These are phyloP conservation scores for Clathrus columnatus DNA, from an alignment of 768 basidiomycete species.

Conservation along the genomic window DNA sequence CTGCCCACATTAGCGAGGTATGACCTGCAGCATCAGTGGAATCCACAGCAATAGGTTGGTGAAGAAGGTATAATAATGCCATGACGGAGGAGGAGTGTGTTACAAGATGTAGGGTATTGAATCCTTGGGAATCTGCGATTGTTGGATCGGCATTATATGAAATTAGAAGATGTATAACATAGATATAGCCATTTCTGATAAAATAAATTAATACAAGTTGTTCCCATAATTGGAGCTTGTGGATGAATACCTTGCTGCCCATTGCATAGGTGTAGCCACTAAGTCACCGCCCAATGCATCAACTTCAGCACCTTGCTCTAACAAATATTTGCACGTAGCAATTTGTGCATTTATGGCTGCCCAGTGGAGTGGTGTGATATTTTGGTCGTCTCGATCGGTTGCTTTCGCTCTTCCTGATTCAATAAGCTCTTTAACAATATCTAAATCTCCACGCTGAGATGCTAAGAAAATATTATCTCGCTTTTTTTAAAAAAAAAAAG, in stretches of 20 bases:
- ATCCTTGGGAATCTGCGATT: conserved; percentile 86
- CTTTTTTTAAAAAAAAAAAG: not conserved
- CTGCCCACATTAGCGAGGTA: conserved; percentile 97
- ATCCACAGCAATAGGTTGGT: conserved; percentile 90
- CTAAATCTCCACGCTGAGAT: conserved; percentile 79
- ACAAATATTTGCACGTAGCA: conserved; percentile 74
- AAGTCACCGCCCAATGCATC: conserved; percentile 94
- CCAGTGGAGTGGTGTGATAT: conserved; percentile 96
- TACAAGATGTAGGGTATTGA: conserved; percentile 91
- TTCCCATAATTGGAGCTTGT: not conserved
- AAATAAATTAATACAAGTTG: not conserved
- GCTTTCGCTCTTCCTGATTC: conserved; percentile 62
- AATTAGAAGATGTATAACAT: conserved; percentile 88
- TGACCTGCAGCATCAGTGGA: conserved; percentile 77
- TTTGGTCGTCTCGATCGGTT: conserved; percentile 78
- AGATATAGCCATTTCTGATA: conserved; percentile 81
- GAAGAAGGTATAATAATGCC: conserved; percentile 85
- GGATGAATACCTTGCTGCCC: conserved; percentile 63
- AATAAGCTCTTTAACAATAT: conserved; percentile 52
- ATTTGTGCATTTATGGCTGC: conserved; percentile 95
- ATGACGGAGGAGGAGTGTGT: conserved; percentile 93
- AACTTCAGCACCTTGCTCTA: conserved; percentile 91
- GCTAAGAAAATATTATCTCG: conserved; percentile 68
- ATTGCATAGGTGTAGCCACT: conserved; percentile 90
- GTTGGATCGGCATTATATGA: conserved; percentile 88